Base-by-base conservation (phyloP, 495 filamentous ascomycete genomes). In the Penicillium pancosmium region DNA sequence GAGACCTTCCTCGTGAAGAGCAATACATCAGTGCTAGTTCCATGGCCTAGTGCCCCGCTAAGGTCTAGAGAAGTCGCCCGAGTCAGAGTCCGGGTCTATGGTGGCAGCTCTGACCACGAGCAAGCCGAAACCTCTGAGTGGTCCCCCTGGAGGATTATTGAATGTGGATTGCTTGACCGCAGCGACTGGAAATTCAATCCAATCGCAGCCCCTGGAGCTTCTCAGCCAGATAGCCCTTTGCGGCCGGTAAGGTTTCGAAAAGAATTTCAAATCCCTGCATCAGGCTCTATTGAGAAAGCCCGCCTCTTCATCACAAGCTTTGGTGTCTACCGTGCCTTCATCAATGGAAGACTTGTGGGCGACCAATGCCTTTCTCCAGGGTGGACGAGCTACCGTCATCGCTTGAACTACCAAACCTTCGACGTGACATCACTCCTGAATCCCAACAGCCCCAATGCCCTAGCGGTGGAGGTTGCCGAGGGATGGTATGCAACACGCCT, bases 401-500 rank as follows among this genome's bases (percentile, higher is more conserved):
- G 78, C 7, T 71, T 77, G 23, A 60, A 72, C 2, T 85, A 83
- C 56, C 74, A 82, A 35, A 77, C 77, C 0, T 80, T 77, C 49
- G 80, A 85, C 61, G 78, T 85, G 7, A 73, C 74, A 2, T 58
- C 64, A 2, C 54, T 72, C 0, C 46, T 82, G 4, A 27, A 65
- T 5, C 46, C 19, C 0, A 11, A 59, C 4, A 74, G 76, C 4
- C 54, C 60, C 2, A 82, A 82, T 58, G 72, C 63, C 0, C 65
- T 85, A 48, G 78, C 73, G 0, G 74, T 76, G 7, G 71, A 74
- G 13, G 74, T 83, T 15, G 80, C 73, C 4, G 81, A 83, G 34
- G 82, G 81, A 0, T 85, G 82, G 82, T 83, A 69, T 63, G 54
- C 74, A 6, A 80, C 80, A 13, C 64, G 76, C 25, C 63, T 83